A percentile compares a stretch with the other conserved stretches of the same genome.
Evolutionary conservation across 345 rosid genomes (phyloP).

Genomic region (Citrus cavaleriei): DNA sequence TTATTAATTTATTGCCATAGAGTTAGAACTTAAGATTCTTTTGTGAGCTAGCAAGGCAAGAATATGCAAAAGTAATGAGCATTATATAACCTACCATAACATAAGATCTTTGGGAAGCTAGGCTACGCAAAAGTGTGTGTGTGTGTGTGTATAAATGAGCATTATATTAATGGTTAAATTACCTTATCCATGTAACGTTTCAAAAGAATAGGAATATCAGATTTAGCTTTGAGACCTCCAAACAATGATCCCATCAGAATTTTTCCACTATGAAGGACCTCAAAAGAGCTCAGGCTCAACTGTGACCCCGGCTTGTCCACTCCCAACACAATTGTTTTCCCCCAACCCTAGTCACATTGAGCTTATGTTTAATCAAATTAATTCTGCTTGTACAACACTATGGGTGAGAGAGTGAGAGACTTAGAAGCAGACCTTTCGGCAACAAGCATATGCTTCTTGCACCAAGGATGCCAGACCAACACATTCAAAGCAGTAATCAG

Average conservation of each 20-base stretch:
- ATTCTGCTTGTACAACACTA: neutral
- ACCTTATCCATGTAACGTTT: constrained; percentile 67
- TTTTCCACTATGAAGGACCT: constrained; percentile 62
- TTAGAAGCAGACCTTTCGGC: constrained; percentile 49
- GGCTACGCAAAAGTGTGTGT: too few species aligned
- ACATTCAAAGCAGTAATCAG: constrained; percentile 84
- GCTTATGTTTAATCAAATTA: neutral
- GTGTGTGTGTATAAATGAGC: too few species aligned
- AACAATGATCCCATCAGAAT: constrained; percentile 56
- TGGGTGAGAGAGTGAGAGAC: neutral
- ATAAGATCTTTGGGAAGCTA: too few species aligned
- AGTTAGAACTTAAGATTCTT: too few species aligned
- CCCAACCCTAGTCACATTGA: constrained; percentile 69
- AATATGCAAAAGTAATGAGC: too few species aligned
- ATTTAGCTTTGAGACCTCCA: constrained; percentile 84
- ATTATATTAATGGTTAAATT: neutral
- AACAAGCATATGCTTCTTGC: constrained; percentile 66
- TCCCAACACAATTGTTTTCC: constrained; percentile 75
- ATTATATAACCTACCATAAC: too few species aligned
- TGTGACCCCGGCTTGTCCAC: constrained; percentile 67
- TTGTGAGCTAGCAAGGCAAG: too few species aligned
- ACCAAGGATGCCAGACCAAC: constrained; percentile 57
- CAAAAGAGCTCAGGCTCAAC: constrained; percentile 40
- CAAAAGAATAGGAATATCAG: constrained; percentile 73
- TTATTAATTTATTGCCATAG: too few species aligned